These are phyloP conservation scores for Jasminum sambac DNA, from an alignment of 257 asterid genomes.

Conservation along the genomic window DNA sequence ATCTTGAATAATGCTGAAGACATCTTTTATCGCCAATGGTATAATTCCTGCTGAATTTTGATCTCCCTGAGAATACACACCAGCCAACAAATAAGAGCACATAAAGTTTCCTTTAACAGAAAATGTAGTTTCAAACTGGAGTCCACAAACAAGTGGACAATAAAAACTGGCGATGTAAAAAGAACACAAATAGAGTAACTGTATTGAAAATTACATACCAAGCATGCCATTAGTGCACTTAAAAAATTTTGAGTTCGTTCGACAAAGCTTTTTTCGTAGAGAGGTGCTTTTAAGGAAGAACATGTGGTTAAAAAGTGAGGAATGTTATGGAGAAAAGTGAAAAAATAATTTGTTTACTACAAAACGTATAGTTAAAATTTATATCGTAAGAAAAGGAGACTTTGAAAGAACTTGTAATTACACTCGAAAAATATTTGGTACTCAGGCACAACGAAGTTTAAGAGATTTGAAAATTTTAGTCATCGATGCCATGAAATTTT, in stretches of 20 bases:
- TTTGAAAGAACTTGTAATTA: neutral
- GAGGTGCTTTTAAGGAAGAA: no score
- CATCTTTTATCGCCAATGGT: constrained; percentile 97
- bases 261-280: no score
- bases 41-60: constrained; percentile 88
- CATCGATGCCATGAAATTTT: constrained; percentile 18
- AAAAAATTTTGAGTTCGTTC: no score
- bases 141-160: constrained; percentile 10
- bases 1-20: constrained; percentile 97
- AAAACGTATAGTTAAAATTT: no score
- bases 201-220: neutral
- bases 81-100: constrained; percentile 28
- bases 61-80: constrained; percentile 68
- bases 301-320: no score
- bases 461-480: constrained; percentile 8
- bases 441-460: constrained; percentile 13
- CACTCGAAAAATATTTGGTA: constrained; percentile 20
- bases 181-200: neutral
- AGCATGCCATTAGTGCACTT: no score
- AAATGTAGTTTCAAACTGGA: neutral
- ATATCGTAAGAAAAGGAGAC: no score
- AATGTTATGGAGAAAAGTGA: no score
- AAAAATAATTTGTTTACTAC: no score
- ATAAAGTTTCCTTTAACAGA: neutral
- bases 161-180: constrained; percentile 16